phyloP scores from a whole-genome alignment of 768 basidiomycete genomes.

The Filobasidium wieringae region DNA sequence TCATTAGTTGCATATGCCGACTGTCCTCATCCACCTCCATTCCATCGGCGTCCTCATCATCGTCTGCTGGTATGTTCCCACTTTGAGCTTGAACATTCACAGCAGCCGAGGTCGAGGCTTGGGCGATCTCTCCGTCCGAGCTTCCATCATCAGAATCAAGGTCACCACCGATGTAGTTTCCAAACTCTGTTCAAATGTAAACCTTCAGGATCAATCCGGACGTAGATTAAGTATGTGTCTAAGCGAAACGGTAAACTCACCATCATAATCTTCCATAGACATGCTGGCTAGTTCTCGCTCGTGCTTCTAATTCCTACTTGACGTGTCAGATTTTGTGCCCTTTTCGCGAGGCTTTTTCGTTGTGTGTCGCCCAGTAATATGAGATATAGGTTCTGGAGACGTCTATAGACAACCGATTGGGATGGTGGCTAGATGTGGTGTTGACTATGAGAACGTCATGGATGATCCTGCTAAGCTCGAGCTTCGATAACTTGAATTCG shows the following conservation, averaged over 20 bases:
- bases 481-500: too few species aligned
- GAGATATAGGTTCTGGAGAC: background rate
- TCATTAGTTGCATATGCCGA: slow-evolving; percentile 14
- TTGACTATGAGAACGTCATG: too few species aligned
- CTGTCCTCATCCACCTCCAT: slow-evolving; percentile 31
- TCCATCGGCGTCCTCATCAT: slow-evolving; percentile 48
- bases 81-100: slow-evolving; percentile 26
- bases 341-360: background rate
- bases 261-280: slow-evolving; percentile 40
- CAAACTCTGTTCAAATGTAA: slow-evolving; percentile 49
- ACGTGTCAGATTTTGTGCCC: slow-evolving; percentile 5
- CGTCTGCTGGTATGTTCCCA: slow-evolving; percentile 72
- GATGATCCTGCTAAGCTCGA: too few species aligned
- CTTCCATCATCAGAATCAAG: slow-evolving; percentile 63
- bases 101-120: slow-evolving; percentile 41
- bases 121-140: slow-evolving; percentile 48
- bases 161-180: slow-evolving; percentile 94
- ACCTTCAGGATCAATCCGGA: background rate
- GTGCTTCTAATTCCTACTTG: background rate
- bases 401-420: slow-evolving; percentile 1
- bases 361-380: background rate
- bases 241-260: too few species aligned
- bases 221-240: too few species aligned
- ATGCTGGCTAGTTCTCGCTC: slow-evolving; percentile 18
- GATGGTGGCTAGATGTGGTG: background rate